Evolutionary conservation across 2,329 filamentous ascomycete genomes (phyloP).

Genomic region (Pyricularia pennisetigena): DNA sequence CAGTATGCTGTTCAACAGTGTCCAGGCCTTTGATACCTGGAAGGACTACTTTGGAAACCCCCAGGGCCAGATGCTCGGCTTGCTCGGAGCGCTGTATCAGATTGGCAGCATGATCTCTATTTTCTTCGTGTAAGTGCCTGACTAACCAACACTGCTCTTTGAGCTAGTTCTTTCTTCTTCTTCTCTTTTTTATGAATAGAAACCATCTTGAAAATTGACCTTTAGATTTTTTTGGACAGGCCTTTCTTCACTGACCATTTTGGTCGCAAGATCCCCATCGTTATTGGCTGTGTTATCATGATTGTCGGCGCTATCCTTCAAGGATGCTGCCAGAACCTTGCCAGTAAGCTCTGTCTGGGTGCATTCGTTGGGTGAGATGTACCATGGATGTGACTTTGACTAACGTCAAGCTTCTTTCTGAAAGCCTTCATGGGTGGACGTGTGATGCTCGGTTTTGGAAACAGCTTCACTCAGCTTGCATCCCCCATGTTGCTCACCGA

Average conservation of each 20-base stretch:
- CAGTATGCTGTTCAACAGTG: constrained; percentile 35
- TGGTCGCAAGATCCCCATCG: constrained; percentile 41
- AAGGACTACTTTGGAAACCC: constrained; percentile 37
- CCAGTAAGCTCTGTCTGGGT: constrained; percentile 14
- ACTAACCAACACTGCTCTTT: too few relatives aligned
- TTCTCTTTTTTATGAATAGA: not conserved
- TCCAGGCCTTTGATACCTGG: constrained; percentile 34
- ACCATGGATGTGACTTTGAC: not conserved
- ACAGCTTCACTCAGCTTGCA: constrained; percentile 12
- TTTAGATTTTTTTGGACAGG: constrained; percentile 13
- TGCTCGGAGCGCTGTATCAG: constrained; percentile 49
- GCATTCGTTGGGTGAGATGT: not conserved
- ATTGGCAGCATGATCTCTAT: constrained; percentile 48
- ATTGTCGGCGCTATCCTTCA: constrained; percentile 46
- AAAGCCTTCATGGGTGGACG: constrained; percentile 39
- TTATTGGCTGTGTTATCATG: constrained; percentile 45
- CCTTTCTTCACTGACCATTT: constrained; percentile 43
- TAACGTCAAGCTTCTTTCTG: not conserved
- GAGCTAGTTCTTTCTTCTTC: too few relatives aligned
- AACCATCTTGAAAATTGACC: not conserved
- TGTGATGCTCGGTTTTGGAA: constrained; percentile 5
- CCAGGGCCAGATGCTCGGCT: constrained; percentile 32
- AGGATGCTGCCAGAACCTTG: constrained; percentile 33
- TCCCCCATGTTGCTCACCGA: constrained; percentile 32
- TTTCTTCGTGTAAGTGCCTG: constrained; percentile 36